Evolutionary conservation across 2,329 filamentous ascomycete genomes (phyloP).

Genomic region (Fusarium foetens): DNA sequence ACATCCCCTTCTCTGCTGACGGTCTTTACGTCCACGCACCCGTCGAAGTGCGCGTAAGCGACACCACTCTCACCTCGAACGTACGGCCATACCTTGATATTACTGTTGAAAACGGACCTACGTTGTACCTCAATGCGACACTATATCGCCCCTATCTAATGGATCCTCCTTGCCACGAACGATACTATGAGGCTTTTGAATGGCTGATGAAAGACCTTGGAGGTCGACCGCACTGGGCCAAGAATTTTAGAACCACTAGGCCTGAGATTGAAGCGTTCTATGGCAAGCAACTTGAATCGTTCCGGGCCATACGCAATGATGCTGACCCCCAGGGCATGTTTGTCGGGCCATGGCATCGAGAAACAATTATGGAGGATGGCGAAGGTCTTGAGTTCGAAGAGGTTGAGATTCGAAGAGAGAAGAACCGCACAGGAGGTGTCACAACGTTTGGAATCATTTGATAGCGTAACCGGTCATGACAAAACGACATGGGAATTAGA

Average conservation of each 20-base stretch:
- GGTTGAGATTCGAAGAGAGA: slow-evolving; percentile 46
- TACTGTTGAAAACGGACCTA: slow-evolving; percentile 73
- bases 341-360: slow-evolving; percentile 87
- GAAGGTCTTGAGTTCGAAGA: slow-evolving; percentile 52
- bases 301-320: slow-evolving; percentile 73
- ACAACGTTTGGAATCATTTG: slow-evolving; percentile 41
- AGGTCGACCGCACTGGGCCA: slow-evolving; percentile 89
- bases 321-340: slow-evolving; percentile 88
- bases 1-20: slow-evolving; percentile 83
- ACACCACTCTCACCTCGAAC: slow-evolving; percentile 63
- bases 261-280: slow-evolving; percentile 75
- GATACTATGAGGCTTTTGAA: slow-evolving; percentile 91
- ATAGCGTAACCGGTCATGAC: slow-evolving; percentile 14
- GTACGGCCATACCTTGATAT: slow-evolving; percentile 71
- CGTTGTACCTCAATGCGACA: slow-evolving; percentile 89
- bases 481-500: slow-evolving; percentile 16
- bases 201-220: slow-evolving; percentile 89
- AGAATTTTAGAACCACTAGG: slow-evolving; percentile 78
- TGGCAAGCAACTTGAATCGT: slow-evolving; percentile 72
- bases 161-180: slow-evolving; percentile 78
- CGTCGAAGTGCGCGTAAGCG: slow-evolving; percentile 87
- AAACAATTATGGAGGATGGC: slow-evolving; percentile 64
- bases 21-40: slow-evolving; percentile 89
- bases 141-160: slow-evolving; percentile 83
- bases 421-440: slow-evolving; percentile 42